Evolutionary conservation across 352 stramenopile genomes (phyloP), one percentile per base, ranked within the genome.

Genomic region (Pythium biforme): DNA sequence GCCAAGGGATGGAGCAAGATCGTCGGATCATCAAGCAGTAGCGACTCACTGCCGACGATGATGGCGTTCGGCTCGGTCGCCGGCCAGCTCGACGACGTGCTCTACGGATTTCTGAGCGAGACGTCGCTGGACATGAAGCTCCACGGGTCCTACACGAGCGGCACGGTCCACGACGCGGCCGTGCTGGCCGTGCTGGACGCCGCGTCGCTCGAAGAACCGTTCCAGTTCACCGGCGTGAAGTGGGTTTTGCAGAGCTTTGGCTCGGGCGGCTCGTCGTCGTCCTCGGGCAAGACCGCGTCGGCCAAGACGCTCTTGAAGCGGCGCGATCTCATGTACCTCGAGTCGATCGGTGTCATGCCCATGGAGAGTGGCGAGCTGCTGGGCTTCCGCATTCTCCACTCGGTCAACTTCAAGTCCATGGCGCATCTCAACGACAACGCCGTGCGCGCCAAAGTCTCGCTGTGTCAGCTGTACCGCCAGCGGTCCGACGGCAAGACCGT

Each of bases 331-430:
- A 68, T 89, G 48, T 87, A 81, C 55, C 59, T 91, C 14, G 79
- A 91, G 51, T 72, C 73, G 10, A 74, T 73, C 39, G 82, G 82
- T 0, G 40, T 78, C 14, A 69, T 62, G 15, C 74, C 58, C 0
- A 52, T 69, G 23, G 31, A 66, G 7, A 77, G 65, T 25, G 77
- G 77, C 55, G 69, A 85, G 29, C 63, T 62, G 14, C 45, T 90
- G 17, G 81, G 82, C 33, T 89, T 84, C 64, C 76, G 76, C 15
- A 70, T 91, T 27, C 65, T 83, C 57, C 82, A 91, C 56, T 90
- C 81, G 31, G 74, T 90, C 47, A 73, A 76, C 43, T 72, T 87
- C 56, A 80, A 82, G 23, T 77, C 79, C 29, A 64, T 88, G 39
- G 62, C 74, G 9, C 57, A 76, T 25, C 54, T 83, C 26, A 75